Base-by-base conservation (phyloP, 768 basidiomycete species). In the Trametes cinnabarina region DNA sequence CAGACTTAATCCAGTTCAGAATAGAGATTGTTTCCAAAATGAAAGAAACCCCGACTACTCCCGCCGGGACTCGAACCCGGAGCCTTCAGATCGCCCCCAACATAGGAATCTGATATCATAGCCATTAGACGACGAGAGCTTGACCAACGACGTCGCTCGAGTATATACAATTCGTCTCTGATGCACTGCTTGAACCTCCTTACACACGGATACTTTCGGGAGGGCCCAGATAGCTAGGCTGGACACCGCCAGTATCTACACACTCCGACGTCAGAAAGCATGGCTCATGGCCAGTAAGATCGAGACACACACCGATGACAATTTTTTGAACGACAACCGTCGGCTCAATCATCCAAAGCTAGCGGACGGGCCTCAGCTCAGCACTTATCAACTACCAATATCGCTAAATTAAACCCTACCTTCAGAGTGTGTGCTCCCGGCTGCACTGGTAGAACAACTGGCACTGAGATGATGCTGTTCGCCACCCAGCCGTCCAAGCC, bases 381-480 rank as follows among this genome's bases (percentile, higher is more conserved):
- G n/a, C n/a, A n/a, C n/a, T n/a, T n/a, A n/a, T n/a, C n/a, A n/a
- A n/a, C n/a, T n/a, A n/a, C n/a, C n/a, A n/a, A n/a, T n/a, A n/a
- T n/a, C n/a, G n/a, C n/a, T n/a, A n/a, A n/a, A n/a, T n/a, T n/a
- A n/a, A n/a, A n/a, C n/a, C 64, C 35, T 34, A 83, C 79, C 73
- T 80, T 86, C 48, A 88, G 68, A 2, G 82, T 85, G 68, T 88
- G 86, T 10, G 78, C 75, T 1, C 85, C 85, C 14, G 84, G 77
- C 6, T 63, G 62, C 6, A 75, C 75, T 7, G 65, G 72, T 59
- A 83, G 76, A 10, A 57, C 71, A 19, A 76, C 76, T 1, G 66
- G 65, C 2, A 78, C 75, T 1, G 71, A 61, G 23, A 83, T 74
- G 61, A 84, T 79, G 3, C 73, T 71, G 58, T 85, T 81, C 10